A percentile compares a stretch with the other conserved stretches of the same genome.
Evolutionary conservation across 2,329 filamentous ascomycete species (phyloP).

Genomic region (Penicillium sp.): DNA sequence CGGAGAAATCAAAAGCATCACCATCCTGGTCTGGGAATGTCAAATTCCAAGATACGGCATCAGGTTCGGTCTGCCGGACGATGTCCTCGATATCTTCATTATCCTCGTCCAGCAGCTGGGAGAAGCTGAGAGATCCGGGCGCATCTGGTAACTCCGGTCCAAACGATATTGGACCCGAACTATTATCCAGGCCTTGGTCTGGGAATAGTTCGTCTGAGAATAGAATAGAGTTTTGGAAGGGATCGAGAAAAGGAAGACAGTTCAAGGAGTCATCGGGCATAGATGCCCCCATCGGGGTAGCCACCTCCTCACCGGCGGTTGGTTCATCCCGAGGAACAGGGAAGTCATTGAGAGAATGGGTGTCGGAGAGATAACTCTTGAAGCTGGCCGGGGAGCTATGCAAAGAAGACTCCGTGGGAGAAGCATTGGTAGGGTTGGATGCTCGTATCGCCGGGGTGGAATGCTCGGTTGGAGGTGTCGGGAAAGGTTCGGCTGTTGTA

Average conservation of each 20-base stretch:
- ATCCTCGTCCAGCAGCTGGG: slow-evolving; percentile 31
- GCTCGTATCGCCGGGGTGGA: slow-evolving; percentile 8
- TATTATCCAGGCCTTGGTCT: slow-evolving; percentile 3
- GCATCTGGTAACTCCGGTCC: slow-evolving; percentile 6
- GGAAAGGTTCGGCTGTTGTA: slow-evolving; percentile 8
- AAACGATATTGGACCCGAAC: neutral
- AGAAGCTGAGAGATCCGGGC: slow-evolving; percentile 26
- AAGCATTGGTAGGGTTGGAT: slow-evolving; percentile 1
- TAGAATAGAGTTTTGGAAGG: slow-evolving; percentile 11
- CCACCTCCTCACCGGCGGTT: slow-evolving; percentile 2
- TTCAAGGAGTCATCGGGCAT: slow-evolving; percentile 14
- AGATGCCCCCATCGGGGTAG: slow-evolving; percentile 11
- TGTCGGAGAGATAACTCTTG: slow-evolving; percentile 17
- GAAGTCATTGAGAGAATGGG: slow-evolving; percentile 13
- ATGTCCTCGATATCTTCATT: slow-evolving; percentile 55
- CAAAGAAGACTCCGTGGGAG: slow-evolving; percentile 12
- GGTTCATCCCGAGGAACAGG: neutral
- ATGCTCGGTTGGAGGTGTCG: slow-evolving; percentile 18
- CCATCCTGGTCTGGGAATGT: slow-evolving; percentile 35
- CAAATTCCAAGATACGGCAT: slow-evolving; percentile 35
- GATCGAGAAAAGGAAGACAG: slow-evolving; percentile 19
- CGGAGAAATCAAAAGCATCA: slow-evolving; percentile 33
- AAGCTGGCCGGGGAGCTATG: slow-evolving; percentile 17
- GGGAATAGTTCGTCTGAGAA: slow-evolving; percentile 13
- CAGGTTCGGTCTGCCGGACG: slow-evolving; percentile 37